Evolutionary conservation across 352 stramenopile species (phyloP).

Genomic region (Phytophthora cactorum): DNA sequence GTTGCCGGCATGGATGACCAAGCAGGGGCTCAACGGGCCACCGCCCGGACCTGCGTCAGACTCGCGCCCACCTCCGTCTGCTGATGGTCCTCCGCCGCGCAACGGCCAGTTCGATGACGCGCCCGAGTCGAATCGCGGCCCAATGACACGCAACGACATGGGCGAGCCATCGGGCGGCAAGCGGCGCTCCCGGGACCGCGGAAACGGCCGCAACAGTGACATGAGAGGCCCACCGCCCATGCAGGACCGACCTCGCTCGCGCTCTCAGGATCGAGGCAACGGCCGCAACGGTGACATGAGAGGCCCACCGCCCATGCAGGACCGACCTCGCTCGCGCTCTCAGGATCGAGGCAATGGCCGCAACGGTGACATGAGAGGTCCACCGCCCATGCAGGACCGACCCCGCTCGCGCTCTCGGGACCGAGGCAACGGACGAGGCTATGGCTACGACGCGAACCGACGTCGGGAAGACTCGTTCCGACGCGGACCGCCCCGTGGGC

Average conservation of each 20-base stretch:
- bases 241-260: slow-evolving; percentile 35
- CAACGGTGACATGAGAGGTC: slow-evolving; percentile 18
- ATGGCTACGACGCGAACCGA: slow-evolving; percentile 18
- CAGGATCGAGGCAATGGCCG: slow-evolving; percentile 23
- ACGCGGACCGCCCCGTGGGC: slow-evolving; percentile 23
- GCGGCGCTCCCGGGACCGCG: slow-evolving; percentile 29
- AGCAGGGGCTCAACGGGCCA: slow-evolving; percentile 36
- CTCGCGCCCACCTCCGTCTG: slow-evolving; percentile 13
- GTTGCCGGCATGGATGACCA: slow-evolving; percentile 89
- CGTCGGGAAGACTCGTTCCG: slow-evolving; percentile 28
- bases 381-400: slow-evolving; percentile 23
- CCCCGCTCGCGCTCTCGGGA: slow-evolving; percentile 37
- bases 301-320: slow-evolving; percentile 19
- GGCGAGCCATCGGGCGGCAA: slow-evolving; percentile 25
- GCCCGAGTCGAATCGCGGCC: slow-evolving; percentile 26
- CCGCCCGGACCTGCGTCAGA: slow-evolving; percentile 13
- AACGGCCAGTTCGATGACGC: slow-evolving; percentile 79
- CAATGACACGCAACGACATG: slow-evolving; percentile 24
- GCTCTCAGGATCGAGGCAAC: slow-evolving; percentile 25
- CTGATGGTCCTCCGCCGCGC: slow-evolving; percentile 21
- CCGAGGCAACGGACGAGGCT: slow-evolving; percentile 21
- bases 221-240: slow-evolving; percentile 19
- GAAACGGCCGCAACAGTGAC: slow-evolving; percentile 16
- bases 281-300: slow-evolving; percentile 19
- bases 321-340: slow-evolving; percentile 36